Base-by-base conservation (phyloP, 345 rosid genomes). In the Brassica juncea region DNA sequence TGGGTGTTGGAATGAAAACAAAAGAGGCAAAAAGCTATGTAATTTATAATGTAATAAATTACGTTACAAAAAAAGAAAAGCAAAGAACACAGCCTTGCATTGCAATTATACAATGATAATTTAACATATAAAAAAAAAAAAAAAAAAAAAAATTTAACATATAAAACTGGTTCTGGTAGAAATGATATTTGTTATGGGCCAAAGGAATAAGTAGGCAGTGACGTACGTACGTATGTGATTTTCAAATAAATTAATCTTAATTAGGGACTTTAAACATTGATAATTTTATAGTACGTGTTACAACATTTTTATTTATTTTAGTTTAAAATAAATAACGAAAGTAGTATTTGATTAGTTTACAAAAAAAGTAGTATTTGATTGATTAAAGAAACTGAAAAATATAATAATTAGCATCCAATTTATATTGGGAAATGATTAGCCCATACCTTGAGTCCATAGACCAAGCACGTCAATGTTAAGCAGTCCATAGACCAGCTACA, bases 51-150 rank as follows among this genome's bases (percentile, higher is more conserved):
- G 23, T 7, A 61, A 25, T 25, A 49, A 73, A 42, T 21, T 15
- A 79, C 6, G 5, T 35, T 28, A 59, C 27, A 23, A 16, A 54
- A 28, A 49, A 16, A 12, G 34, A 62, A 69, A 74, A 74, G 79
- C 61, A 30, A 62, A 74, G 49, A 7, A 80, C 83, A 80, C 83
- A 80, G 83, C 83, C 83, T 80, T 80, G 83, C 83, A 69, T 14
- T 80, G 59, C 83, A 74, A 80, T 69, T 70, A 80, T 80, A 37
- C 14, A 42, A 74, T 62, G 60, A 52, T 6, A 68, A 8, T 68
- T 62, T 27, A 68, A 69, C 52, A 80, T 80, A 80, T 74, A 54
- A 69, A 62, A 74, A n/a, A n/a, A n/a, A n/a, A n/a, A n/a, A n/a
- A n/a, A n/a, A n/a, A n/a, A n/a, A n/a, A n/a, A n/a, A n/a, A n/a